Base-by-base conservation (phyloP, 768 basidiomycete species). In the Lentinula guzmanii region DNA sequence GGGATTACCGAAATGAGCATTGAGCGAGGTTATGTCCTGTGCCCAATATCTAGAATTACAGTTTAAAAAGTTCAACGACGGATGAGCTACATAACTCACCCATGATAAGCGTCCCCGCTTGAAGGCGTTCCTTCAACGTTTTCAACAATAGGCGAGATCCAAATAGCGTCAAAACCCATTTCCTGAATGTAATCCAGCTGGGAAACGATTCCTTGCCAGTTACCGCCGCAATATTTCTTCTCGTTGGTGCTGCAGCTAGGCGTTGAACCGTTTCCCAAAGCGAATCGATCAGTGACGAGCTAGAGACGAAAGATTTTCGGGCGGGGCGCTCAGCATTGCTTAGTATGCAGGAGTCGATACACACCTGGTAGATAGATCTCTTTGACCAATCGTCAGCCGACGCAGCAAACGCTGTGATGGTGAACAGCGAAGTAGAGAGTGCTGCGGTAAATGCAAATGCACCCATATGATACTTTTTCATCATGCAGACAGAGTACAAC, bases 131-230 rank as follows among this genome's bases (percentile, higher is more conserved):
- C 81, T 33, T 84, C 75, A 52, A 85, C 81, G 68, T 89, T 89
- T 69, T 82, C 74, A 24, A 82, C 83, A 24, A 90, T 77, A 4
- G 90, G 90, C 59, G 86, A 88, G 62, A 89, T 89, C 89, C 87
- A 90, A 48, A 89, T 75, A 71, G 89, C 87, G 55, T 89, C 87
- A 70, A 90, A 90, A 3, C 89, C 90, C 69, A 87, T 84, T 46
- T 77, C 67, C 65, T 88, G 82, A 64, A 92, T 89, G 67, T 92
- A 92, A 68, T 89, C 87, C 35, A 92, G 79, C 68, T 89, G 84
- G 66, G 79, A 73, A 61, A 74, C 77, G 65, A 91, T 79, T 4
- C 82, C 80, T 56, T 75, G 75, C 84, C 86, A 89, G n/a, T 84
- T 85, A 6, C 89, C 89, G 50, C 89, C 88, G 62, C 89, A 90